Conservation (phyloP, 768 basidiomycete species). For the Rhodosporidiobolus odoratus region DNA sequence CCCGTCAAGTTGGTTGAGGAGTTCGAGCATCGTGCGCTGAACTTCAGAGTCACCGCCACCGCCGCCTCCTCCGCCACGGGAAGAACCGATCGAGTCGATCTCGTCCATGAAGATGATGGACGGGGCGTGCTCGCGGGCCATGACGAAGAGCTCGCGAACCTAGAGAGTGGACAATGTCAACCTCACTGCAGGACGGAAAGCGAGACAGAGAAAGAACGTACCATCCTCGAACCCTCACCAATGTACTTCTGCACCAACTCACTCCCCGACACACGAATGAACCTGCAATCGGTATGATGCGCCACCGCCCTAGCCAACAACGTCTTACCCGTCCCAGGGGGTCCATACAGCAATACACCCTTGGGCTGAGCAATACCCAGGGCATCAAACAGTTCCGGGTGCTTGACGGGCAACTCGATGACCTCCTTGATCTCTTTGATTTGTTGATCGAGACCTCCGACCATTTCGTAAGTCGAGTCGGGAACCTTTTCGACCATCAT, state of each 20-base stretch:
- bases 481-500: constrained; percentile 99
- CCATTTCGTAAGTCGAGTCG: constrained; percentile 99
- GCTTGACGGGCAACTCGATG: constrained; percentile 94
- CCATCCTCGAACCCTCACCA: constrained; percentile 93
- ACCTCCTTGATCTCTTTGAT: constrained; percentile 99
- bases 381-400: constrained; percentile 91
- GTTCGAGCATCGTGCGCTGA: constrained; percentile 82
- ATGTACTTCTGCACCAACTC: constrained; percentile 98
- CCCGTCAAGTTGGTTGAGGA: constrained; percentile 82
- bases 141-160: constrained; percentile 83
- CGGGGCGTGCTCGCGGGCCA: constrained; percentile 95
- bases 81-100: constrained; percentile 94
- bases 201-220: constrained; percentile 44
- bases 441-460: constrained; percentile 94
- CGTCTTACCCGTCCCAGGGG: constrained; percentile 95
- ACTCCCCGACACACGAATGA: constrained; percentile 88
- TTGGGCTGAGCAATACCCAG: constrained; percentile 96
- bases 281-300: constrained; percentile 95
- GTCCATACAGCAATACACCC: constrained; percentile 90
- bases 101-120: constrained; percentile 99
- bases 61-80: constrained; percentile 70
- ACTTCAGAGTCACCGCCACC: constrained; percentile 78
- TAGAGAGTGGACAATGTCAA: not conserved
- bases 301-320: constrained; percentile 90
- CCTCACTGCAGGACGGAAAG: too few relatives aligned